Conservation (phyloP, 208 protist species). For the Leishmania major region DNA sequence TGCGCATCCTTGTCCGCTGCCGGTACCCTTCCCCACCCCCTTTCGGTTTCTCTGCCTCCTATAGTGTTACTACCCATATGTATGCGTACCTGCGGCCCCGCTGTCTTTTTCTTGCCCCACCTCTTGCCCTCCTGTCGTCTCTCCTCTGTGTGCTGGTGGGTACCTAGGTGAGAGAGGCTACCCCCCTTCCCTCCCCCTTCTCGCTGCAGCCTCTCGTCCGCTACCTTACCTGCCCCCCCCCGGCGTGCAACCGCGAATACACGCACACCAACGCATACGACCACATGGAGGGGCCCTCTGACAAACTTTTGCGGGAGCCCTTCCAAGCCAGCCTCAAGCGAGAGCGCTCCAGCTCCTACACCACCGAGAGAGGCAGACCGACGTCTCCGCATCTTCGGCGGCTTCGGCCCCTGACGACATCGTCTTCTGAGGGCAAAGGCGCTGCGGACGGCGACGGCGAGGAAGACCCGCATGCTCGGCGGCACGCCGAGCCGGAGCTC, state of each 20-base stretch:
- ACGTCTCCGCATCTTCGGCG: slow-evolving; percentile 4
- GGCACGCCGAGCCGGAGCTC: background rate
- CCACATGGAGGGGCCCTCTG: slow-evolving; percentile 8
- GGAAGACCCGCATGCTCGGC: background rate
- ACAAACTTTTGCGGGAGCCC: slow-evolving; percentile 18
- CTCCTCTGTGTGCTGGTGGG: background rate
- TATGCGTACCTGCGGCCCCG: background rate
- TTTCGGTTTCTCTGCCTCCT: too few relatives aligned
- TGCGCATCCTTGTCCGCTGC: background rate
- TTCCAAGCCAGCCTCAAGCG: slow-evolving; percentile 17
- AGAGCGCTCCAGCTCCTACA: slow-evolving; percentile 20
- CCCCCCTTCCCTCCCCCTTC: background rate
- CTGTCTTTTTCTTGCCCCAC: background rate
- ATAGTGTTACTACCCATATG: too few relatives aligned
- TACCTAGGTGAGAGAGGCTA: background rate
- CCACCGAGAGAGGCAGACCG: slow-evolving; percentile 9
- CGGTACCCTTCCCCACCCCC: background rate
- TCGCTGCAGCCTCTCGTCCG: background rate
- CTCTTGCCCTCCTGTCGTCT: background rate
- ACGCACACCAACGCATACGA: background rate
- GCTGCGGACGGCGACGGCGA: background rate
- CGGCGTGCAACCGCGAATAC: background rate
- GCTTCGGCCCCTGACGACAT: background rate
- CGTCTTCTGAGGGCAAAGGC: background rate
- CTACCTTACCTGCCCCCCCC: background rate